Conservation (phyloP, 805 yeast species). For the Yarrowia divulgata region DNA sequence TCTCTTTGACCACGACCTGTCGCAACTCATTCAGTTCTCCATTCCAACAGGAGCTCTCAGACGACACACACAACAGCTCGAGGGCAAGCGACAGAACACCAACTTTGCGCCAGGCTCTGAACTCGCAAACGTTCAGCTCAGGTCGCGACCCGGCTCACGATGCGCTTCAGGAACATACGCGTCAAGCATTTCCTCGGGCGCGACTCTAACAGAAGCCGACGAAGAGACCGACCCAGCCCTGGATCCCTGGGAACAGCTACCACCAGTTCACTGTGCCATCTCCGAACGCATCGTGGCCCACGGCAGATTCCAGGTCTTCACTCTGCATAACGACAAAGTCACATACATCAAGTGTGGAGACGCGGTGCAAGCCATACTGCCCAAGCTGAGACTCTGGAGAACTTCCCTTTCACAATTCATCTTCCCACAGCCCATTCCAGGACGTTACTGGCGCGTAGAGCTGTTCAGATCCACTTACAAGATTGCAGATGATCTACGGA, state of each 20-base stretch:
- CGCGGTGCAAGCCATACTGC: slow-evolving; percentile 76
- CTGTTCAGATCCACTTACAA: slow-evolving; percentile 45
- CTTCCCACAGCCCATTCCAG: slow-evolving; percentile 74
- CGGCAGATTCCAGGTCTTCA: slow-evolving; percentile 33
- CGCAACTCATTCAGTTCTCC: slow-evolving; percentile 36
- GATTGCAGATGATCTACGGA: slow-evolving; percentile 34
- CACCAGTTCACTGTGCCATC: slow-evolving; percentile 37
- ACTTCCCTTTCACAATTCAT: slow-evolving; percentile 59
- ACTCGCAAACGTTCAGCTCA: slow-evolving; percentile 31
- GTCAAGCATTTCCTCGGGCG: slow-evolving; percentile 31
- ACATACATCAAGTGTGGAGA: slow-evolving; percentile 70
- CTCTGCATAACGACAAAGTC: slow-evolving; percentile 28
- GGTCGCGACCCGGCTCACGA: slow-evolving; percentile 31
- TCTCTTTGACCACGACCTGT: slow-evolving; percentile 37
- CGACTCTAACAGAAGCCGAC: slow-evolving; percentile 14
- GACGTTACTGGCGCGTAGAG: slow-evolving; percentile 71
- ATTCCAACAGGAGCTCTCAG: slow-evolving; percentile 35
- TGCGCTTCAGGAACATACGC: slow-evolving; percentile 9
- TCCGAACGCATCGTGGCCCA: slow-evolving; percentile 39
- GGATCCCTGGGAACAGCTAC: slow-evolving; percentile 29
- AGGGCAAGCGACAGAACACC: slow-evolving; percentile 6
- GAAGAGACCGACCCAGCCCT: neutral
- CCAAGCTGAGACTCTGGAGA: slow-evolving; percentile 65
- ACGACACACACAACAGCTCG: slow-evolving; percentile 32
- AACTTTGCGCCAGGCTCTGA: slow-evolving; percentile 18